Evolutionary conservation across 2,329 filamentous ascomycete species (phyloP).

Genomic region (Stromatinia cepivora): DNA sequence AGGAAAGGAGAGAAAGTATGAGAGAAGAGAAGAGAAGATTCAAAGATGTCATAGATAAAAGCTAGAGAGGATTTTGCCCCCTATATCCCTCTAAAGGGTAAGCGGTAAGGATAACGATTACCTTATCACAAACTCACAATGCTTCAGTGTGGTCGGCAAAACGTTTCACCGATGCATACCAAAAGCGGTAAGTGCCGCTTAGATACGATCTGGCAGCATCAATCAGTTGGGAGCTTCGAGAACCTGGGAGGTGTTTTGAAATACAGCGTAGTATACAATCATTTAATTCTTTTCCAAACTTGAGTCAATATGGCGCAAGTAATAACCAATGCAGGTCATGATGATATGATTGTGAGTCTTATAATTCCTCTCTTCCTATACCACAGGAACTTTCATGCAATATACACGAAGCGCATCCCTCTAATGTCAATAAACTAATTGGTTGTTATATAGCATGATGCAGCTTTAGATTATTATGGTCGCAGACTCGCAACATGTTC

Average conservation of each 20-base stretch:
- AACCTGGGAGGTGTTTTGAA: neutral
- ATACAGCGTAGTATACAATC: conserved; percentile 7
- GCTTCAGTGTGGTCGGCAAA: neutral
- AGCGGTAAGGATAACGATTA: neutral
- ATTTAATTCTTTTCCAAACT: conserved; percentile 10
- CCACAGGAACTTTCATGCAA: neutral
- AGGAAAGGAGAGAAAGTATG: neutral
- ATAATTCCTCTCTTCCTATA: neutral
- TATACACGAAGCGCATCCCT: conserved; percentile 3
- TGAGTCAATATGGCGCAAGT: conserved; percentile 63
- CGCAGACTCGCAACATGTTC: conserved; percentile 94
- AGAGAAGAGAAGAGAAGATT: neutral
- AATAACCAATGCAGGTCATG: conserved; percentile 84
- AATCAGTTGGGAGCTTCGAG: conserved; percentile 2
- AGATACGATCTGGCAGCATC: conserved; percentile 24
- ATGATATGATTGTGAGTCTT: conserved; percentile 93
- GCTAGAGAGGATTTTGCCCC: neutral
- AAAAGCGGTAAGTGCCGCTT: conserved; percentile 19
- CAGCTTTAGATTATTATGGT: conserved; percentile 97
- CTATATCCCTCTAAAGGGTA: neutral
- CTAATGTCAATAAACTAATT: conserved; percentile 11
- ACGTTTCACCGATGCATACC: neutral
- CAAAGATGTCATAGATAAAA: neutral
- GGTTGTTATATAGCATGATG: conserved; percentile 76
- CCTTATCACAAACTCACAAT: conserved; percentile 2